Base-by-base conservation (phyloP, 2,329 filamentous ascomycete species). In the Paecilomyces niveus region DNA sequence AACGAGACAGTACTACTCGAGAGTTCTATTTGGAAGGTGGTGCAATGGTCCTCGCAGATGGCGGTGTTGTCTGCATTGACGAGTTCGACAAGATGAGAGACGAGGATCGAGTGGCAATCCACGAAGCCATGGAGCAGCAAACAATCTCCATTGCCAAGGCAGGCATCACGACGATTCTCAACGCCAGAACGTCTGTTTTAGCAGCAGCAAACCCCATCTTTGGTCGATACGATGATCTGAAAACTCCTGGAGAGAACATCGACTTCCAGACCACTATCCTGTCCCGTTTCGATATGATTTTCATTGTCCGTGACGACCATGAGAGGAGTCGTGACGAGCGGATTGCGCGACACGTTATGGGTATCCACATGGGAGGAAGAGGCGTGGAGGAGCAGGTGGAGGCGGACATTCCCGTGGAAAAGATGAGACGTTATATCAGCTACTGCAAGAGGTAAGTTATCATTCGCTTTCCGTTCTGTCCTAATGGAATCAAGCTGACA, bases 61-160 rank as follows among this genome's bases (percentile, higher is more conserved):
- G 92, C 2, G 94, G 94, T 67, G 93, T 97, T 0, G 94, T 97
- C 9, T 97, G 94, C 75, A 99, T 99, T 67, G 94, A 99, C 71
- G 94, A 99, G 76, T 99, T 99, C 71, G 94, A 99, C 79, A 99
- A 99, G 81, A 99, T 99, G 94, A 85, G 94, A 62, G 94, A 99
- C 71, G 94, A 99, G 74, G 94, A 99, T 68, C 85, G 94, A 66
- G 94, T 97, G 6, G 94, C 94, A 1, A 99, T 99, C 65, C 94
- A 99, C 81, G 94, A 99, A 83, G 94, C 94, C 59, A 99, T 99
- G 94, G 94, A 99, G 73, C 94, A 99, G 78, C 94, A 99, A 75
- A 99, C 94, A 0, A 99, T 99, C 61, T 97, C 94, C 10, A 97
- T 99, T 67, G 94, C 94, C 63, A 97, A 99, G 78, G 94, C 94